Evolutionary conservation across 106 monocot genomes (phyloP), one percentile per base, ranked within the genome.

Genomic region (Vanilla planifolia): DNA sequence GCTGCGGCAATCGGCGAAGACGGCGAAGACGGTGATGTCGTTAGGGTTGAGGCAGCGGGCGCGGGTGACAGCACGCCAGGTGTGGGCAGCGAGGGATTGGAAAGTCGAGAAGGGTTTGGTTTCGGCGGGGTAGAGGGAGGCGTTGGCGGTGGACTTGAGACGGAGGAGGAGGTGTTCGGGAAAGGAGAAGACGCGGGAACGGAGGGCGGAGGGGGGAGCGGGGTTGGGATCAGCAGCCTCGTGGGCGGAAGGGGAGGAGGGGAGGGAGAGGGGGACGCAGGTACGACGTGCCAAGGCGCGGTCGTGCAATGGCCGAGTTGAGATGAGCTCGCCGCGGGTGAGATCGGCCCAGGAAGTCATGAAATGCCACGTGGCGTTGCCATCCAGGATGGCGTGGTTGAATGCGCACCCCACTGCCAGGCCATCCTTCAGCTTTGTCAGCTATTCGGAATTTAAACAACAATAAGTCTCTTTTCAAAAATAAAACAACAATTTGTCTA

Each of bases 331-430:
- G 29, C 67, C 52, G 21, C 86, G 73, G 73, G 72, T 65, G 47
- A 89, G 67, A 66, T 89, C 89, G 33, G 89, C 83, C 94, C 94
- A 89, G 0, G 77, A 58, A 1, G 75, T 71, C 94, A 95, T 86
- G 86, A 95, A 95, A 59, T 95, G 89, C 94, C 89, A 89, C 0
- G 94, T 95, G 26, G 89, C 78, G 22, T 70, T 56, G 56, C 94
- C 86, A 78, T 95, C 94, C 2, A 95, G 76, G 46, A 95, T 71
- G 30, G 94, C 94, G 43, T 95, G 94, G 89, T 95, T 95, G 76
- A 89, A 95, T 17, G 89, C 89, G 61, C 83, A 80, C 28, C 94
- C 94, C 10, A 95, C 35, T 3, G 94, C 89, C 1, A 95, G 30
- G 2, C 94, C 94, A 40, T 95, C 86, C 61, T 78, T 83, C 5